A percentile compares a stretch with the other conserved stretches of the same genome.
Conservation (phyloP, 768 basidiomycete genomes). For the Boletus rubroflammeus region DNA sequence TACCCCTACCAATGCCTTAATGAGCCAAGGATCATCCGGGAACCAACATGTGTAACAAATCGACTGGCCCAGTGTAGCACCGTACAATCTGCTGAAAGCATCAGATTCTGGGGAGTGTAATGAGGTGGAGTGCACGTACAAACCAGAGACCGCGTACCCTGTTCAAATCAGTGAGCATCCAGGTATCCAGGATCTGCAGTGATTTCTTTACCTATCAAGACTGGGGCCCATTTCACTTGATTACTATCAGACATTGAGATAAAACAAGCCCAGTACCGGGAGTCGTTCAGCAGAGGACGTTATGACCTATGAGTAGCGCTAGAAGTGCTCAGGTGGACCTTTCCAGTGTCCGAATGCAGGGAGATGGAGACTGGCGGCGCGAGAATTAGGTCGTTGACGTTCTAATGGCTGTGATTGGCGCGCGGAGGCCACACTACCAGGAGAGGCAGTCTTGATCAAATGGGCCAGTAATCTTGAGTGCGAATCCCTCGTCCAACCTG, state of each 20-base stretch:
- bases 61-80: conserved; percentile 9
- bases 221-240: not conserved
- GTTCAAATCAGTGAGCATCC: not conserved
- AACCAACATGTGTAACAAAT: conserved; percentile 11
- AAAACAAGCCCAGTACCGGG: not conserved
- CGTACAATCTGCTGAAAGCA: conserved; percentile 6
- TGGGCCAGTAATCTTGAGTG: too few species aligned
- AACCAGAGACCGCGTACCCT: conserved; percentile 1
- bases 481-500: too few species aligned
- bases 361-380: not conserved
- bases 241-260: not conserved
- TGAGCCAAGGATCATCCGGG: conserved; percentile 1
- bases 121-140: not conserved
- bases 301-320: not conserved
- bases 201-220: conserved; percentile 2
- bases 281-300: not conserved
- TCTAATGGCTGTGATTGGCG: not conserved
- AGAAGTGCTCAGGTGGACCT: not conserved
- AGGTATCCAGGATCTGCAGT: too few species aligned
- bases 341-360: not conserved
- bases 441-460: too few species aligned
- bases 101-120: not conserved
- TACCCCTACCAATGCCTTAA: conserved; percentile 4
- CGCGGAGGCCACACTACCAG: too few species aligned
- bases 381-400: not conserved